These are phyloP conservation scores for Pythium monospermum DNA, from an alignment of 352 stramenopile genomes.

Conservation along the genomic window DNA sequence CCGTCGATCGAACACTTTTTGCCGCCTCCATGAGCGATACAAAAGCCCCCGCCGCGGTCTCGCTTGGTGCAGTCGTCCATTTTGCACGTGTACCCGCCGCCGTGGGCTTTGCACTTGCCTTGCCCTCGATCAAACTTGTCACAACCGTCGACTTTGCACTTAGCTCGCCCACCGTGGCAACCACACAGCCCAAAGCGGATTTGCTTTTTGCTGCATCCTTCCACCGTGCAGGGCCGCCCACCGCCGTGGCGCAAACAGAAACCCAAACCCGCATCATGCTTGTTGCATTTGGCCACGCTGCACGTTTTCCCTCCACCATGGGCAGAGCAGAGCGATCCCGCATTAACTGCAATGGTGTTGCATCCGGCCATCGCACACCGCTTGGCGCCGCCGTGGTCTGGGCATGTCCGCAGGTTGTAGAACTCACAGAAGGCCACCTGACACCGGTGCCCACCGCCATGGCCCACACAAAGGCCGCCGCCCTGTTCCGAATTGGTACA, in stretches of 20 bases:
- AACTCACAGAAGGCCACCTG: constrained; percentile 66
- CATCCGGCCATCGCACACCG: constrained; percentile 51
- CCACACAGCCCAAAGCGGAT: constrained; percentile 77
- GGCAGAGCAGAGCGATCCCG: constrained; percentile 47
- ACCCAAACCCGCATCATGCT: constrained; percentile 63
- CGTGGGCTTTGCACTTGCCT: constrained; percentile 77
- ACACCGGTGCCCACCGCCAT: constrained; percentile 67
- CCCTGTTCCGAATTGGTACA: constrained; percentile 62
- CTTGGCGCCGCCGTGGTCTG: constrained; percentile 68
- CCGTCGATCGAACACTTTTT: constrained; percentile 78
- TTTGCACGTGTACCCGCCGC: constrained; percentile 81
- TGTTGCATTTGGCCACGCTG: constrained; percentile 61
- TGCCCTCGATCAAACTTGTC: constrained; percentile 73
- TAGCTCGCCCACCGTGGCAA: constrained; percentile 59
- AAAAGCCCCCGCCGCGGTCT: constrained; percentile 78
- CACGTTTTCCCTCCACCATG: constrained; percentile 72
- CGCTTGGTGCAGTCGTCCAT: constrained; percentile 72
- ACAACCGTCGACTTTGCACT: constrained; percentile 71
- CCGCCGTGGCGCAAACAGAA: constrained; percentile 68
- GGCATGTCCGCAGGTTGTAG: constrained; percentile 67
- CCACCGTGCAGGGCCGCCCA: constrained; percentile 51
- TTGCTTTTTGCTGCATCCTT: constrained; percentile 65
- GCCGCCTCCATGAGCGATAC: constrained; percentile 68
- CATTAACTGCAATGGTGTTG: constrained; percentile 43
- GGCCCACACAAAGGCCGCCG: constrained; percentile 55